phyloP scores from a whole-genome alignment of 1,284 basidiomycete species.

The Ganoderma resinaceum region DNA sequence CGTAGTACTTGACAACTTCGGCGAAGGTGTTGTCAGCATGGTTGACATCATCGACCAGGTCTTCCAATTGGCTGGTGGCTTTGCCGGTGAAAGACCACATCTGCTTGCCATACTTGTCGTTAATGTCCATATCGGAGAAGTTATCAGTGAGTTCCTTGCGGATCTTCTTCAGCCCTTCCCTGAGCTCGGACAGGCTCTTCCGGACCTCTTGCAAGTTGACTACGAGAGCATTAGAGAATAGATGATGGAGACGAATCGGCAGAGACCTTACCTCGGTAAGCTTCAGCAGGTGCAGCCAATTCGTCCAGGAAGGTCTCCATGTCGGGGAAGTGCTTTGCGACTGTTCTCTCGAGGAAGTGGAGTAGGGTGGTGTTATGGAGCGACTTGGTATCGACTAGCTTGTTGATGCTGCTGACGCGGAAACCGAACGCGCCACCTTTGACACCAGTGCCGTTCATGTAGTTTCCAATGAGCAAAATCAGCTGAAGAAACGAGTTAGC shows the following conservation, averaged over 20 bases:
- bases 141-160: conserved; percentile 81
- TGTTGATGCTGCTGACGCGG: conserved; percentile 97
- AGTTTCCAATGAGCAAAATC: conserved; percentile 96
- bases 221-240: conserved; percentile 39
- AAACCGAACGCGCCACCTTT: conserved; percentile 99
- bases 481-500: conserved; percentile 54
- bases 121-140: conserved; percentile 74
- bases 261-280: conserved; percentile 73
- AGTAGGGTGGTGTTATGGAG: conserved; percentile 92
- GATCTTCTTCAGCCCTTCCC: conserved; percentile 82
- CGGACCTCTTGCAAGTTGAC: conserved; percentile 82
- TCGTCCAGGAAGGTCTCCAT: conserved; percentile 93
- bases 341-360: conserved; percentile 93
- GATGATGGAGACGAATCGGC: conserved; percentile 5
- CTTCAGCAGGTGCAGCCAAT: conserved; percentile 88
- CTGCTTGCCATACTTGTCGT: conserved; percentile 83
- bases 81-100: conserved; percentile 90
- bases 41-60: conserved; percentile 86
- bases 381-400: conserved; percentile 98
- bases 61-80: conserved; percentile 77
- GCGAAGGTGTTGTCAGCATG: conserved; percentile 82
- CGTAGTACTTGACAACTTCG: conserved; percentile 89
- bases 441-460: conserved; percentile 96
- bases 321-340: conserved; percentile 87
- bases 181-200: conserved; percentile 74